Conservation (phyloP, 2,329 filamentous ascomycete genomes). For the Zymoseptoria passerinii region DNA sequence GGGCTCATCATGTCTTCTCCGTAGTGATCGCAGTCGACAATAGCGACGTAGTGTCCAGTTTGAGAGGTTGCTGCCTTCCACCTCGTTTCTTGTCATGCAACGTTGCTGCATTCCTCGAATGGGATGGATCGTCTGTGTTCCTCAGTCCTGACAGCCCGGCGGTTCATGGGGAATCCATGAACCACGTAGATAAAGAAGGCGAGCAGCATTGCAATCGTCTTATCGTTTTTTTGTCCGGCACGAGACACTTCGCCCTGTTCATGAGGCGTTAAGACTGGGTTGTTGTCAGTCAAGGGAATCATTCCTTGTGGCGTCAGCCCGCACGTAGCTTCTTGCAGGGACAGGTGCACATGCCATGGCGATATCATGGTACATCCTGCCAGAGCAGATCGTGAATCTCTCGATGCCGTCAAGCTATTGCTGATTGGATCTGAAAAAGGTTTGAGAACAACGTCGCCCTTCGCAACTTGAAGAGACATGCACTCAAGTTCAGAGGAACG, state of each 20-base stretch:
- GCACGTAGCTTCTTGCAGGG: constrained; percentile 27
- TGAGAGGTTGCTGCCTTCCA: background rate
- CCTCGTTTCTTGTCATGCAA: background rate
- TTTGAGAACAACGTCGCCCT: constrained; percentile 32
- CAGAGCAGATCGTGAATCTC: constrained; percentile 25
- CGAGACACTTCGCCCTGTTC: constrained; percentile 6
- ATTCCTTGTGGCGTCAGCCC: background rate
- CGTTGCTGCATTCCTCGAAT: background rate
- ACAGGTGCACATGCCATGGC: constrained; percentile 28
- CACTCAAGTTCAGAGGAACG: constrained; percentile 29
- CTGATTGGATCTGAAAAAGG: background rate
- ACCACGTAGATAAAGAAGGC: background rate
- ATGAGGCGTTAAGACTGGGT: constrained; percentile 41
- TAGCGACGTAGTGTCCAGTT: background rate
- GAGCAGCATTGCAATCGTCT: background rate
- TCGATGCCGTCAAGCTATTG: background rate
- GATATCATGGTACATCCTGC: constrained; percentile 33
- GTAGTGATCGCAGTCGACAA: background rate
- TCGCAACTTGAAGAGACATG: constrained; percentile 32
- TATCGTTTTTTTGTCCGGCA: background rate
- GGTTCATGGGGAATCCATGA: no score
- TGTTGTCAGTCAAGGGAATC: constrained; percentile 30
- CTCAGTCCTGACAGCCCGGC: no score
- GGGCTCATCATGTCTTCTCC: background rate
- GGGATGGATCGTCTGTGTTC: background rate